Base-by-base conservation (phyloP, 257 asterid genomes). In the Mitragyna speciosa region DNA sequence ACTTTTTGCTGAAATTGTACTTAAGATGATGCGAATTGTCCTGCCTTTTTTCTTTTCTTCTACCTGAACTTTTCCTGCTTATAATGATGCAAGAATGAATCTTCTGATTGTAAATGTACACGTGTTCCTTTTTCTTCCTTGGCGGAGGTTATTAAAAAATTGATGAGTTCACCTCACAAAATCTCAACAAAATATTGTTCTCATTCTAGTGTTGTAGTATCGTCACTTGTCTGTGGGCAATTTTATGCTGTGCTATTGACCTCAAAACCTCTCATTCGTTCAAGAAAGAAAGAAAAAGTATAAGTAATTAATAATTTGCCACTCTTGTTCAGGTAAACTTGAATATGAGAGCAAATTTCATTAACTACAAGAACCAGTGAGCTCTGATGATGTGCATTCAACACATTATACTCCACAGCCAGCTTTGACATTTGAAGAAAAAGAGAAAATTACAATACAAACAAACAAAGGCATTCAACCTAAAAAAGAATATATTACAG, bases 401-500 rank as follows among this genome's bases (percentile, higher is more conserved):
- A 22, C 77, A 58, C 77, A 47, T 30, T 45, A 79, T 81, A 75
- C 12, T 77, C 28, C 80, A 71, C 68, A 76, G 70, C 78, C 12
- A 49, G n/a, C 41, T 45, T 63, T 69, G 41, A 70, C 31, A 52
- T 66, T 41, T 26, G 41, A 36, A 36, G 12, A 31, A 31, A 58
- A 28, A 63, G 31, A 54, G 76, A 84, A 67, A 72, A 77, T 72
- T 26, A 51, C 24, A 63, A 49, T n/a, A 52, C 47, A 19, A 26
- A 67, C 47, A 20, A 49, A 20, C 66, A 26, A 79, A 68, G 28
- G 41, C 77, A 39, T 24, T 79, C 73, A 84, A 54, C 84, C 88
- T 88, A 86, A 73, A 78, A 91, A 88, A 90, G 86, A 86, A 89
- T 87, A 89, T 77, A 78, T 73, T 75, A 80, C 74, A 36, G 7